Conservation (phyloP, 2,329 filamentous ascomycete species). For the Falciphora oryzae region DNA sequence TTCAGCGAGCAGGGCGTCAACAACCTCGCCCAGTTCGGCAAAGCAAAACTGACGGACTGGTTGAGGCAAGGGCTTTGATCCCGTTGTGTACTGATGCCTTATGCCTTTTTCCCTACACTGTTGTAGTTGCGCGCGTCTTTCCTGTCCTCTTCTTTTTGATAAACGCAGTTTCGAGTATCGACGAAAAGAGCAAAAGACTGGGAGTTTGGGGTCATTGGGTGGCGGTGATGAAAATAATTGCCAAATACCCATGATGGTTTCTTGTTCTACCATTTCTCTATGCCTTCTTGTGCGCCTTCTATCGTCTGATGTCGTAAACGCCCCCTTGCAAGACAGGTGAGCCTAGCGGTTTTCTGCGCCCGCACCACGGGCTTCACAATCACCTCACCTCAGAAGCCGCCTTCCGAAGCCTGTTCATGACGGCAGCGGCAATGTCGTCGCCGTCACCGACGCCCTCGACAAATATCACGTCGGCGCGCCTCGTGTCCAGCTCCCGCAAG, state of each 20-base stretch:
- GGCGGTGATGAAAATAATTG: background rate
- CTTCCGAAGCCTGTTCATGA: slow-evolving; percentile 80
- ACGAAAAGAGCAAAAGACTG: slow-evolving; percentile 15
- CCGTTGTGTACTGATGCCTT: slow-evolving; percentile 8
- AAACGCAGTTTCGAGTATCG: background rate
- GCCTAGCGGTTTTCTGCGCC: too few species aligned
- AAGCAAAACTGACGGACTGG: slow-evolving; percentile 85
- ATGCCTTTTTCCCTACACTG: slow-evolving; percentile 5
- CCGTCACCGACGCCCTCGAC: slow-evolving; percentile 82
- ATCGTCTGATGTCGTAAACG: slow-evolving; percentile 14
- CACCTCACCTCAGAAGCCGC: slow-evolving; percentile 58
- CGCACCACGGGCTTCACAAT: background rate
- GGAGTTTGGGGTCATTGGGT: slow-evolving; percentile 19
- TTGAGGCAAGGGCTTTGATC: slow-evolving; percentile 75
- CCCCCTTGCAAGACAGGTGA: background rate
- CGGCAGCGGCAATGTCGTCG: slow-evolving; percentile 76
- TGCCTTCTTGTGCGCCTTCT: slow-evolving; percentile 17
- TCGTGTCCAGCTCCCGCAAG: slow-evolving; percentile 75
- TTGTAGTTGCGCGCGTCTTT: background rate
- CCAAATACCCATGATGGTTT: background rate
- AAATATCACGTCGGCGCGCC: slow-evolving; percentile 75
- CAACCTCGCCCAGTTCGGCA: slow-evolving; percentile 90
- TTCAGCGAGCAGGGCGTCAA: slow-evolving; percentile 91
- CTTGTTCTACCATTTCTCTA: slow-evolving; percentile 14
- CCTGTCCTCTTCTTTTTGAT: background rate